phyloP scores from a whole-genome alignment of 805 yeast species.

The Wickerhamiella alocasiicola region DNA sequence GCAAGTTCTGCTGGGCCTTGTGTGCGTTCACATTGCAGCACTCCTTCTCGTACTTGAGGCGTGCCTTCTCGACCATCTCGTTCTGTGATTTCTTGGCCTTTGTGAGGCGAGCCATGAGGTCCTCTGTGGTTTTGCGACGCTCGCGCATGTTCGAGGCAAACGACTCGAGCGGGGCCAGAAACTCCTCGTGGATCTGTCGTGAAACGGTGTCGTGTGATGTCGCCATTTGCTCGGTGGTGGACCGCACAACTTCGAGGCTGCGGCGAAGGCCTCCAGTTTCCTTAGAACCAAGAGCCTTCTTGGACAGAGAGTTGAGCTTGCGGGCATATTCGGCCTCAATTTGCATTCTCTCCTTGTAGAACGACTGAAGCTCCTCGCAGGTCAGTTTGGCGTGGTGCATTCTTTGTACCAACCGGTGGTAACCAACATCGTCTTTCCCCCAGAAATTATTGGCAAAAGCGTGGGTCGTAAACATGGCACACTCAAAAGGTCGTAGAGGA shows the following conservation, averaged over 20 bases:
- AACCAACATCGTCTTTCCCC: slow-evolving; percentile 52
- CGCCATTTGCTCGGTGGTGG: slow-evolving; percentile 49
- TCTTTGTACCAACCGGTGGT: slow-evolving; percentile 40
- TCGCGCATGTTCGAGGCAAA: slow-evolving; percentile 42
- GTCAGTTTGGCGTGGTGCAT: slow-evolving; percentile 51
- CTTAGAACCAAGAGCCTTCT: slow-evolving; percentile 39
- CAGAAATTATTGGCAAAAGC: slow-evolving; percentile 31
- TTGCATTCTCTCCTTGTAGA: slow-evolving; percentile 41
- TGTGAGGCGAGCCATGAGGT: slow-evolving; percentile 42
- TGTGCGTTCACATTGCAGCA: slow-evolving; percentile 47
- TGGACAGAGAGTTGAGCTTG: slow-evolving; percentile 39
- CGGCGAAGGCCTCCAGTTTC: slow-evolving; percentile 49
- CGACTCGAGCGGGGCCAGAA: slow-evolving; percentile 40
- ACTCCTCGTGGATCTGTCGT: slow-evolving; percentile 37
- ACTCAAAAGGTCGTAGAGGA: too few species aligned
- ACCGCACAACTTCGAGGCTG: slow-evolving; percentile 45
- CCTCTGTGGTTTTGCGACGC: slow-evolving; percentile 44
- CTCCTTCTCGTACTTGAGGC: slow-evolving; percentile 42
- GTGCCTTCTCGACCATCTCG: slow-evolving; percentile 26
- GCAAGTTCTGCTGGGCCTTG: slow-evolving; percentile 48
- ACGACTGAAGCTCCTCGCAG: slow-evolving; percentile 36
- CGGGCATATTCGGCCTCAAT: slow-evolving; percentile 66
- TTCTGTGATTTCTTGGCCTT: slow-evolving; percentile 33
- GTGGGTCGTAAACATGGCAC: slow-evolving; percentile 10
- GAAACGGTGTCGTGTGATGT: slow-evolving; percentile 43